Evolutionary conservation across 805 yeast species (phyloP), one percentile per base, ranked within the genome.

Genomic region (Isabelozyma heimii): DNA sequence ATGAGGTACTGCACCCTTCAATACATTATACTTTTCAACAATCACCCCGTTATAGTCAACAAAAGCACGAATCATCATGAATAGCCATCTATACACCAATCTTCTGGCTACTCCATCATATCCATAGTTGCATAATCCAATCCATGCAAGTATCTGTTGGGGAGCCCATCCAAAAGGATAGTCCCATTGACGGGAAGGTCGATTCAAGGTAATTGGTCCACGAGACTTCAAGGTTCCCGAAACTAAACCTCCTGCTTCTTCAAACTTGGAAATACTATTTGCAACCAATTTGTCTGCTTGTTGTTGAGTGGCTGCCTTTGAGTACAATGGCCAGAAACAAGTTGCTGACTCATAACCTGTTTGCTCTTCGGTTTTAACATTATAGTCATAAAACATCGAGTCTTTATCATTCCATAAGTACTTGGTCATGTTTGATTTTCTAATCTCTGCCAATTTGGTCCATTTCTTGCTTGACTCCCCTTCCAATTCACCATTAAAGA

Each of bases 81-180:
- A 85, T n/a, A 89, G 72, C 99, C 99, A 92, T 54, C 96, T 77
- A 64, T 87, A 88, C 1, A 85, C 84, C 49, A 92, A 69, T 51
- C 98, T 72, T 48, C 84, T 75, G 1, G 92, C 84, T 14, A 81
- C 80, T 3, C 76, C 81, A 3, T 64, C 65, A 61, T 76, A 88
- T 0, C 91, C 94, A 63, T 92, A 94, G 46, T 83, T 79, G 27
- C 65, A 58, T 33, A 92, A 74, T 0, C 97, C 98, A 42, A 80
- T 80, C 99, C 99, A 92, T 1, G 96, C 92, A 47, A 92, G 66
- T 14, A 92, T 89, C 67, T 92, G 99, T 64, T 94, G 98, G 3
- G 99, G 98, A 0, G 98, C 97, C 99, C 99, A 92, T 1, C 98
- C 98, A 61, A 73, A 89, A 2, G 99, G 99, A 66, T 86, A 94